Conservation (phyloP, 106 monocot genomes). For the Allium fistulosum region DNA sequence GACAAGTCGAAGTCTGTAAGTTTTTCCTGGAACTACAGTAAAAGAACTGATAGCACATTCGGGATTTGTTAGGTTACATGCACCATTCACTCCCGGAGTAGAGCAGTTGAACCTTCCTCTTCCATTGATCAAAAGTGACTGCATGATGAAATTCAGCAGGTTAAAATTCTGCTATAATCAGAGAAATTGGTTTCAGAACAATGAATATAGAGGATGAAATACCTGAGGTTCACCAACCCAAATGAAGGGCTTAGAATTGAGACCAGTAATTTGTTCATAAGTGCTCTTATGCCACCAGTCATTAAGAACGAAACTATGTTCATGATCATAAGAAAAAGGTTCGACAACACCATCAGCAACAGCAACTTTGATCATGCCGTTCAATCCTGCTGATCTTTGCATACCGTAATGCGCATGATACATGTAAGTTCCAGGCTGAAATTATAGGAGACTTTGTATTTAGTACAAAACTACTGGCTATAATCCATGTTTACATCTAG, state of each 20-base stretch:
- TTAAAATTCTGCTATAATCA: neutral
- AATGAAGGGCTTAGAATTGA: slow-evolving; percentile 30
- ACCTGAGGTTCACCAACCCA: slow-evolving; percentile 82
- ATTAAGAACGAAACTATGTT: slow-evolving; percentile 53
- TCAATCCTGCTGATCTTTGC: slow-evolving; percentile 72
- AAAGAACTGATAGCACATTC: slow-evolving; percentile 49
- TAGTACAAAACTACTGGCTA: neutral
- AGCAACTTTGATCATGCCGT: slow-evolving; percentile 55
- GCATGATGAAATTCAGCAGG: slow-evolving; percentile 1
- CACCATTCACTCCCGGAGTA: neutral
- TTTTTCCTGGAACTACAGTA: slow-evolving; percentile 51
- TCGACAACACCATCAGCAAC: slow-evolving; percentile 28
- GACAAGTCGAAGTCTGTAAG: slow-evolving; percentile 51
- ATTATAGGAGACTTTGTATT: no score
- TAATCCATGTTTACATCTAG: neutral
- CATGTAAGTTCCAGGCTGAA: slow-evolving; percentile 75
- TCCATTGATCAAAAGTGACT: slow-evolving; percentile 49
- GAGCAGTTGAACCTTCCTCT: slow-evolving; percentile 44
- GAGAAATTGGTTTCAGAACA: neutral
- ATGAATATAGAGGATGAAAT: neutral
- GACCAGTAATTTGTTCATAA: slow-evolving; percentile 48
- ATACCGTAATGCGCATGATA: slow-evolving; percentile 90
- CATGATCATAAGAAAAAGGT: slow-evolving; percentile 61
- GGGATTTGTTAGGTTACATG: slow-evolving; percentile 34
- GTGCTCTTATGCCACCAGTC: slow-evolving; percentile 96